A percentile compares a stretch with the other conserved stretches of the same genome.
Evolutionary conservation across 805 yeast genomes (phyloP).

Genomic region (Scheffersomyces amazonensis): DNA sequence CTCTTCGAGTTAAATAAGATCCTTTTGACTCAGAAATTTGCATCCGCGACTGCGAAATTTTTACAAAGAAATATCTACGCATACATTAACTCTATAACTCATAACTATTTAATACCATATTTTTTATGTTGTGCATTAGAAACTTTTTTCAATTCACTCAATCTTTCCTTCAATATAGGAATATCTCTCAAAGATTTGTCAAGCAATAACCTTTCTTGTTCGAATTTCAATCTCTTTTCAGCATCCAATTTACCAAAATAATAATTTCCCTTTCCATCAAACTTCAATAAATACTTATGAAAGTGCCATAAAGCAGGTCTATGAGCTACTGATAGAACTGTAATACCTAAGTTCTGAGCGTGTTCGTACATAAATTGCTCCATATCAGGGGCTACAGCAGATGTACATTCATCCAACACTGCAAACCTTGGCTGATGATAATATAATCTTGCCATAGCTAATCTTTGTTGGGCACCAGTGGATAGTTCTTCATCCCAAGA

Average conservation of each 20-base stretch:
- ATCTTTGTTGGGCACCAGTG: slow-evolving; percentile 87
- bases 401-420: slow-evolving; percentile 92
- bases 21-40: too few relatives aligned
- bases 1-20: too few relatives aligned
- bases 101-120: too few relatives aligned
- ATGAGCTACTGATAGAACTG: slow-evolving; percentile 88
- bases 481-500: slow-evolving; percentile 90
- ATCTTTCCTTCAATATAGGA: slow-evolving; percentile 62
- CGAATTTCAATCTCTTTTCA: slow-evolving; percentile 64
- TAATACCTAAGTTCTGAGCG: slow-evolving; percentile 76
- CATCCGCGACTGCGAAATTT: too few relatives aligned
- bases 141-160: slow-evolving; percentile 60
- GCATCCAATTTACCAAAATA: slow-evolving; percentile 65
- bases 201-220: slow-evolving; percentile 70
- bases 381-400: slow-evolving; percentile 87
- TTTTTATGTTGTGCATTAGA: slow-evolving; percentile 40
- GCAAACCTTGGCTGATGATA: slow-evolving; percentile 93
- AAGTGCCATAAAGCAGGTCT: slow-evolving; percentile 91
- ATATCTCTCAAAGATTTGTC: slow-evolving; percentile 72
- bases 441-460: slow-evolving; percentile 90
- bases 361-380: slow-evolving; percentile 85
- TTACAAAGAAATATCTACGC: too few relatives aligned
- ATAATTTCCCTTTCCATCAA: slow-evolving; percentile 81
- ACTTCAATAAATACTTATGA: slow-evolving; percentile 77
- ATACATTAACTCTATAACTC: too few relatives aligned